Evolutionary conservation across 2,329 filamentous ascomycete genomes (phyloP).

Genomic region (Clathrospora elynae): DNA sequence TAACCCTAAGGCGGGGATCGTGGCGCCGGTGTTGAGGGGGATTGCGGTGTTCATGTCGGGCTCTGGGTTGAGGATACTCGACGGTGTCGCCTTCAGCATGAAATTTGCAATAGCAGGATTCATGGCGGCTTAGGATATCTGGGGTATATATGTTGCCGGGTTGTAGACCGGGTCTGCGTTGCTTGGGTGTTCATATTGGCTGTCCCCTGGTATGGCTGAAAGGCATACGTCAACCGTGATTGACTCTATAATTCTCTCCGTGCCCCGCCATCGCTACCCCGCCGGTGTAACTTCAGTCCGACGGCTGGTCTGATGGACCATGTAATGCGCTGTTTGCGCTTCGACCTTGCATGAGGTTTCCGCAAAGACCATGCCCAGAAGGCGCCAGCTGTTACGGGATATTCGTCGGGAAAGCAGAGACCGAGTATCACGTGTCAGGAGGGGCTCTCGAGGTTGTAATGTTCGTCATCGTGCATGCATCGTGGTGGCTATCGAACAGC

Average conservation of each 20-base stretch:
- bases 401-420: slow-evolving; percentile 24
- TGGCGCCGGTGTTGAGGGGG: slow-evolving; percentile 49
- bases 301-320: slow-evolving; percentile 20
- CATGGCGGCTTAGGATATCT: slow-evolving; percentile 31
- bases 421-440: slow-evolving; percentile 29
- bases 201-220: slow-evolving; percentile 6
- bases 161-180: slow-evolving; percentile 12
- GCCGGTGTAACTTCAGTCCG: slow-evolving; percentile 33
- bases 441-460: slow-evolving; percentile 2
- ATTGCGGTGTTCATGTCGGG: slow-evolving; percentile 49
- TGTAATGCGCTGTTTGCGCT: slow-evolving; percentile 17
- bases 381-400: slow-evolving; percentile 10
- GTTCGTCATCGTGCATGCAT: slow-evolving; percentile 28
- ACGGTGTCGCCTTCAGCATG: slow-evolving; percentile 47
- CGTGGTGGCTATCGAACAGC: slow-evolving; percentile 20
- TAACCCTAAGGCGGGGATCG: slow-evolving; percentile 47
- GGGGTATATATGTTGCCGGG: slow-evolving; percentile 36
- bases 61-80: slow-evolving; percentile 44
- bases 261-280: slow-evolving; percentile 32
- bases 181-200: slow-evolving; percentile 16
- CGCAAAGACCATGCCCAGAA: slow-evolving; percentile 17
- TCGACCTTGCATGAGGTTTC: slow-evolving; percentile 16
- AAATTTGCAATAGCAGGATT: slow-evolving; percentile 49
- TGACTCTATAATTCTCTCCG: slow-evolving; percentile 46
- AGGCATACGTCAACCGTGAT: slow-evolving; percentile 31